Evolutionary conservation across 495 filamentous ascomycete species (phyloP).

Genomic region (Hypoxylon fragiforme): DNA sequence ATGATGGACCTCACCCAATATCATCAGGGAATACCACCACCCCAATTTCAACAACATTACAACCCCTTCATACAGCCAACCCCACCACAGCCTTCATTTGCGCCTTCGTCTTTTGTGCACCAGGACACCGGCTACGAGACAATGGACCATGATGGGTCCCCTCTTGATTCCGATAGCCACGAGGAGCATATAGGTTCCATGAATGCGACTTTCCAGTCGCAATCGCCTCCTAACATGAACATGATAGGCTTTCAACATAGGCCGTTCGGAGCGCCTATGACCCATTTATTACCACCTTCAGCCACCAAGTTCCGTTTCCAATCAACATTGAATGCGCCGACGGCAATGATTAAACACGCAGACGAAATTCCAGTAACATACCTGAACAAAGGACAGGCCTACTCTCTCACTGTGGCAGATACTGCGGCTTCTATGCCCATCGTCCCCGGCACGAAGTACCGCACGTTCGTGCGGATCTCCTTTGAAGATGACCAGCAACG

Average conservation of each 20-base stretch:
- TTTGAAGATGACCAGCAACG: conserved; percentile 94
- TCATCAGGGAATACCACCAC: conserved; percentile 61
- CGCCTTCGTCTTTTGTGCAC: conserved; percentile 79
- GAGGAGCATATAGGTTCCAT: conserved; percentile 54
- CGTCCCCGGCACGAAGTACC: conserved; percentile 62
- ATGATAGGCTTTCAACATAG: conserved; percentile 47
- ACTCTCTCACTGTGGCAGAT: conserved; percentile 78
- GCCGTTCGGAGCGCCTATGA: conserved; percentile 48
- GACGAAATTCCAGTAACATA: conserved; percentile 94
- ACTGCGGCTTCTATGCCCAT: conserved; percentile 52
- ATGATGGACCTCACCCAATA: conserved; percentile 60
- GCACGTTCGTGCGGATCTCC: conserved; percentile 86
- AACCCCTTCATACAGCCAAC: conserved; percentile 71
- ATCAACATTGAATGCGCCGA: conserved; percentile 87
- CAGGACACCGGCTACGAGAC: conserved; percentile 76
- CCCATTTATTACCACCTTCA: conserved; percentile 45
- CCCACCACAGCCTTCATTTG: conserved; percentile 62
- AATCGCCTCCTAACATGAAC: conserved; percentile 47
- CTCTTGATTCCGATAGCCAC: conserved; percentile 54
- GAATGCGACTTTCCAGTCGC: conserved; percentile 53
- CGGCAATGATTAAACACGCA: conserved; percentile 88
- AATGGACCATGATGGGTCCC: conserved; percentile 72
- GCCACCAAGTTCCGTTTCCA: conserved; percentile 83
- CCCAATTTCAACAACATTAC: conserved; percentile 68
- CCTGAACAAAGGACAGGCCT: conserved; percentile 95